Evolutionary conservation across 2,329 filamentous ascomycete genomes (phyloP).

Genomic region (Didymella exigua): DNA sequence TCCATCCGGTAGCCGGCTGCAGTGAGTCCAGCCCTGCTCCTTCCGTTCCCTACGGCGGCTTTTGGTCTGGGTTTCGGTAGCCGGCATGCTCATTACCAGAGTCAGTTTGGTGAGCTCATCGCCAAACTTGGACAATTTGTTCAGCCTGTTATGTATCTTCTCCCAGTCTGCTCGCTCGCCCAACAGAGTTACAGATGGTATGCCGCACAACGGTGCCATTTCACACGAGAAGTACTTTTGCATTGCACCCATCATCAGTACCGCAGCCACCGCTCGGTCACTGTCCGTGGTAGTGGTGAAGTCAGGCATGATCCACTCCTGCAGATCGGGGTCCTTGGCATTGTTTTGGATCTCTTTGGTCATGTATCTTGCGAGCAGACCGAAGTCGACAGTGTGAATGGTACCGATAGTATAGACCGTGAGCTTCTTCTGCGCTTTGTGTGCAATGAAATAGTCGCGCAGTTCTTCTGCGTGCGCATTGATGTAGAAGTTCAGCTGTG

Average conservation of each 20-base stretch:
- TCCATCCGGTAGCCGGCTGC: constrained; percentile 20
- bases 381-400: constrained; percentile 11
- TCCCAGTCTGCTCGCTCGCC: constrained; percentile 25
- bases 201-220: constrained; percentile 8
- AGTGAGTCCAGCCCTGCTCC: constrained; percentile 15
- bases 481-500: constrained; percentile 34
- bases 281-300: constrained; percentile 26
- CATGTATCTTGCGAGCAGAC: constrained; percentile 9
- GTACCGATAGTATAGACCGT: constrained; percentile 8
- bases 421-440: constrained; percentile 33
- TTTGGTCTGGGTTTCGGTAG: neutral
- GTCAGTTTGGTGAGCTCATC: constrained; percentile 4
- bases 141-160: constrained; percentile 20
- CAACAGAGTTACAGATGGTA: constrained; percentile 28
- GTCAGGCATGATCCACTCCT: constrained; percentile 25
- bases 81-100: neutral
- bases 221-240: constrained; percentile 25
- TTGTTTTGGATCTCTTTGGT: constrained; percentile 16
- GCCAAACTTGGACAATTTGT: constrained; percentile 19
- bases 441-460: constrained; percentile 38
- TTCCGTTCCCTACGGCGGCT: neutral
- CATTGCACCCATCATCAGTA: constrained; percentile 28
- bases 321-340: constrained; percentile 14
- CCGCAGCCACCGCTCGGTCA: constrained; percentile 18
- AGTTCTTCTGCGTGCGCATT: constrained; percentile 32